Evolutionary conservation across 768 basidiomycete species (phyloP), one percentile per base, ranked within the genome.

Genomic region (Lentinula boryana): DNA sequence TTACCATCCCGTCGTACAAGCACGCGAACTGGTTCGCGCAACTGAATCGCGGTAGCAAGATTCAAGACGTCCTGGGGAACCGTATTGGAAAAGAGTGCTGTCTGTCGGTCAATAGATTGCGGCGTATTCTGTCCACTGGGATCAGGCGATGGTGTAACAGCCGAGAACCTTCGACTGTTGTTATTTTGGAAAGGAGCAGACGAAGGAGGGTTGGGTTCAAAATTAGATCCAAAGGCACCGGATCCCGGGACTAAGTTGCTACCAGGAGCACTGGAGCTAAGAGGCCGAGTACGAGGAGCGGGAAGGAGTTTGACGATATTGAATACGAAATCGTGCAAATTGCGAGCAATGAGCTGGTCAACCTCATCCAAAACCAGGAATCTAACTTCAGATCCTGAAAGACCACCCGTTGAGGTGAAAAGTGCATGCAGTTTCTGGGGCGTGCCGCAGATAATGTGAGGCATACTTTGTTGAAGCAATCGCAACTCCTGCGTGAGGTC

Each of bases 51-150:
- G 58, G 92, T 86, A 1, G 95, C 95, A 44, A 99, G 87, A 71
- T 95, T 98, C 63, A 99, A 84, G 10, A 99, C 97, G 69, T 99
- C 97, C 70, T 96, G 94, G 15, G 94, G 96, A 16, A 97, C 95
- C 2, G 97, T 99, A 71, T 98, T 98, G 40, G 94, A 96, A 74
- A 98, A 98, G n/a, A 93, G 78, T 6, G 91, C 93, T 4, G 93
- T 93, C 72, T 95, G 94, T 27, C 95, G 87, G 65, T 95, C 93
- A 51, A 89, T 80, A 1, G 69, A 63, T 48, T 68, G 71, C 23
- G 78, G 63, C 21, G 71, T 67, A n/a, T 67, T 74, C 21, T 35
- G 69, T 66, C 51, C 66, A 41, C 27, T 76, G 73, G 65, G 66
- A 18, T 77, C 75, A 21, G 76, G 77, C 33, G 84, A 73, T 2